Evolutionary conservation across 495 filamentous ascomycete genomes (phyloP), one percentile per base, ranked within the genome.

Genomic region (Neurospora tetraspora): DNA sequence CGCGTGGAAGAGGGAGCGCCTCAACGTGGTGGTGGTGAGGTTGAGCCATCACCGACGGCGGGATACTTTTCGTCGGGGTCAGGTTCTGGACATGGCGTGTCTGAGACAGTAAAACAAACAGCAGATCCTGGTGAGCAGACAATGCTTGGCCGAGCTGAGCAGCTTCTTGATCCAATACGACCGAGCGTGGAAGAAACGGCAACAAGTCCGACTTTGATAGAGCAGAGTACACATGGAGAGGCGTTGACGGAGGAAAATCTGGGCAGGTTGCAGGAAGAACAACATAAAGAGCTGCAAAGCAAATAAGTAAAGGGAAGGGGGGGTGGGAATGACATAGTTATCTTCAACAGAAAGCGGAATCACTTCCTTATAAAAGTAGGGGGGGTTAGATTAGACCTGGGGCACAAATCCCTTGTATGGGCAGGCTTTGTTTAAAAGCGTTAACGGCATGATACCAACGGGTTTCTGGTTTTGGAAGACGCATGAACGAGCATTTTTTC

Each of bases 191-290:
- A 34, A 34, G 27, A 34, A 8, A 16, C 23, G 23, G 11, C 53
- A 6, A 36, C 27, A 65, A 34, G 7, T 34, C 7, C 27, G 53
- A 7, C 27, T 0, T 65, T 8, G 53, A 14, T 16, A 27, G 23
- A 34, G 23, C 12, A 16, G 14, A 65, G 53, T 14, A 39, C 76
- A 20, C 70, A 73, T 11, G 74, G 78, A 20, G 77, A 80, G 37
- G 77, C 78, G 1, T 47, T 83, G 69, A 83, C 81, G 27, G 80
- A 81, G 73, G 80, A 80, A 70, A 83, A 83, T 70, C 74, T 83
- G 11, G 76, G 76, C 1, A 76, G 74, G 36, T 71, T 83, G 12
- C 79, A 80, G 31, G 40, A 81, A 42, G 76, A 68, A 61, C 73
- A 43, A 20, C 16, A n/a, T 5, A 20, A 36, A n/a, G 27, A 65